Percentiles rank a stretch among this genome's conserved stretches.
Evolutionary conservation across 352 stramenopile species (phyloP).

Genomic region (Phytophthora cryptogea): DNA sequence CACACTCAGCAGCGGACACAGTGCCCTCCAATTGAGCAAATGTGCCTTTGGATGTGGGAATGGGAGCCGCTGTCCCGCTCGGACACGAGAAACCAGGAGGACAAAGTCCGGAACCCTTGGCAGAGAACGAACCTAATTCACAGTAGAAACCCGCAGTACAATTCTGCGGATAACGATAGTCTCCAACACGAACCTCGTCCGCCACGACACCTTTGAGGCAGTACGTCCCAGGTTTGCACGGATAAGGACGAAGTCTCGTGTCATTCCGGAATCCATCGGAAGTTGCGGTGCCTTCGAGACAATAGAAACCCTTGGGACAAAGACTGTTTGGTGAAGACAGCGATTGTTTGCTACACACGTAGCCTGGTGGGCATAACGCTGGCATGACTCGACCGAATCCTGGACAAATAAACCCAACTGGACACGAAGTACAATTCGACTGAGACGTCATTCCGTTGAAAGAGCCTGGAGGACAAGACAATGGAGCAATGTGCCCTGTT

Average conservation of each 20-base stretch:
- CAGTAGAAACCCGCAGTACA: slow-evolving; percentile 96
- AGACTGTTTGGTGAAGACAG: slow-evolving; percentile 90
- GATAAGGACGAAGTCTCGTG: slow-evolving; percentile 94
- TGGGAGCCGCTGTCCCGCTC: slow-evolving; percentile 91
- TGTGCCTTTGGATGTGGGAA: slow-evolving; percentile 91
- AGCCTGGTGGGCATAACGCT: slow-evolving; percentile 91
- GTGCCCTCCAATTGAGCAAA: slow-evolving; percentile 93
- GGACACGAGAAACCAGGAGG: slow-evolving; percentile 95
- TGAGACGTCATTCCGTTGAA: slow-evolving; percentile 96
- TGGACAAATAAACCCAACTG: slow-evolving; percentile 93
- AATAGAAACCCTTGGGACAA: slow-evolving; percentile 97
- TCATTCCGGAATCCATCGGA: slow-evolving; percentile 96
- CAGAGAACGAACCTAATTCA: slow-evolving; percentile 90
- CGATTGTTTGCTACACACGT: slow-evolving; percentile 88
- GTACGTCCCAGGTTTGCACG: slow-evolving; percentile 95
- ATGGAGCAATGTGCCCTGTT: slow-evolving; percentile 76
- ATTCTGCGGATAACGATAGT: slow-evolving; percentile 93
- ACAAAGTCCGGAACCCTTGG: slow-evolving; percentile 94
- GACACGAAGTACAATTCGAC: slow-evolving; percentile 86
- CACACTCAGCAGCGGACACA: slow-evolving; percentile 90
- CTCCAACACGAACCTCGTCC: slow-evolving; percentile 83
- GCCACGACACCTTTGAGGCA: slow-evolving; percentile 94
- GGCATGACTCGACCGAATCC: slow-evolving; percentile 92
- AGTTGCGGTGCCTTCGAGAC: slow-evolving; percentile 92
- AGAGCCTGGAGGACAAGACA: slow-evolving; percentile 90